A percentile compares a stretch with the other conserved stretches of the same genome.
Evolutionary conservation across 1,284 basidiomycete genomes (phyloP).

Genomic region (Porodaedalea pini): DNA sequence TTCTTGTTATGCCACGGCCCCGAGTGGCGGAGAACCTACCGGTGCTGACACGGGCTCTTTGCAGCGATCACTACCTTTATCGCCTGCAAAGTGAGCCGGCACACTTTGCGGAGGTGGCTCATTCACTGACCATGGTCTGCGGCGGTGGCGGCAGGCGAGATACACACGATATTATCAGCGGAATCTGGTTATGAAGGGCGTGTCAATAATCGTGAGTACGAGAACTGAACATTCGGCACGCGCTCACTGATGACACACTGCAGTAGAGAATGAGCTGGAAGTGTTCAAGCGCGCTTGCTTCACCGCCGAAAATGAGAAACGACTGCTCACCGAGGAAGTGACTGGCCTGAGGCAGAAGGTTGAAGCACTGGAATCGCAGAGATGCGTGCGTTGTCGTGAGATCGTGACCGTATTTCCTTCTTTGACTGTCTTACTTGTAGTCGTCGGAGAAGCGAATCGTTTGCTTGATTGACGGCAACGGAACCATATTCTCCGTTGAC

Average conservation of each 20-base stretch:
- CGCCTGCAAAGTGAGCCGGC: slow-evolving; percentile 17
- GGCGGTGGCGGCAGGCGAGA: slow-evolving; percentile 16
- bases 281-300: slow-evolving; percentile 20
- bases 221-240: background rate
- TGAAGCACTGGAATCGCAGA: slow-evolving; percentile 15
- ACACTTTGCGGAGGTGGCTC: background rate
- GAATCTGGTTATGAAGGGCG: slow-evolving; percentile 18
- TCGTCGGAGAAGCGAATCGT: slow-evolving; percentile 45
- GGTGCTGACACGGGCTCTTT: background rate
- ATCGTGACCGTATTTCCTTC: background rate
- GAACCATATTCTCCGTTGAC: slow-evolving; percentile 53
- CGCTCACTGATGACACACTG: background rate
- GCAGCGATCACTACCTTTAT: slow-evolving; percentile 20
- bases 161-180: slow-evolving; percentile 18
- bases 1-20: background rate
- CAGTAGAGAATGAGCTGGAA: slow-evolving; percentile 16
- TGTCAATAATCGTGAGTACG: slow-evolving; percentile 9
- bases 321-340: slow-evolving; percentile 10
- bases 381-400: background rate
- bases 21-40: background rate
- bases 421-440: slow-evolving; percentile 1
- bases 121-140: background rate
- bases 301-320: slow-evolving; percentile 16
- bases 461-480: slow-evolving; percentile 65
- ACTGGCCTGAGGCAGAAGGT: slow-evolving; percentile 7